Base-by-base conservation (phyloP, 2,329 filamentous ascomycete species). In the Akanthomyces lecanii region DNA sequence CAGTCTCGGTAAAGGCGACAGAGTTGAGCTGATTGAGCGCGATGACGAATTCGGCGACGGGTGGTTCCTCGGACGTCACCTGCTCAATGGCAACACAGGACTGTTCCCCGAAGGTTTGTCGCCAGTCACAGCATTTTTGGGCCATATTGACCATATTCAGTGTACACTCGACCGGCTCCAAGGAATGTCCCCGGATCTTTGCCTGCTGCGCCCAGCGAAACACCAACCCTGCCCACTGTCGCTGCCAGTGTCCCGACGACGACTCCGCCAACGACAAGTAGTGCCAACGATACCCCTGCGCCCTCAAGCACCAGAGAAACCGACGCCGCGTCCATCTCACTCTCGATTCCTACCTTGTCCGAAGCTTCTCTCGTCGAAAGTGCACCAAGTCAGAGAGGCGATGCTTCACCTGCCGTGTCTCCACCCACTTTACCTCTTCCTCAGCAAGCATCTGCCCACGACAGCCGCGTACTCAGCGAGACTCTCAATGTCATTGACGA, bases 401-500 rank as follows among this genome's bases (percentile, higher is more conserved):
- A 71, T 10, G 67, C 74, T 14, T 66, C 68, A 21, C 65, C 65
- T 10, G 64, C 76, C 16, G 69, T 71, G 57, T 74, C 78, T 53
- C 72, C 79, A 36, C 65, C 65, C 10, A 63, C 76, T 16, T 69
- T 71, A 56, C 74, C 78, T 51, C 72, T 79, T 62, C 67, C 69
- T 54, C 79, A 79, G 65, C 79, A 86, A 68, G n/a, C 36, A 7
- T 40, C 62, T 54, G 42, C n/a, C 5, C 58, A 66, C n/a, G 79
- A 85, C 58, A 83, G 77, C 71, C 89, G 91, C 12, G 93, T 97
- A 56, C 89, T 98, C 80, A 92, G 93, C 73, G 93, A 98, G 74
- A 97, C 94, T 0, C 78, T 98, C 58, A 97, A 92, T 71, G 94
- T 98, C 64, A 98, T 98, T 70, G 89, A 98, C 74, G 94, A 98